Conservation (phyloP, 2,329 filamentous ascomycete species). For the Ophiocordyceps sinensis region DNA sequence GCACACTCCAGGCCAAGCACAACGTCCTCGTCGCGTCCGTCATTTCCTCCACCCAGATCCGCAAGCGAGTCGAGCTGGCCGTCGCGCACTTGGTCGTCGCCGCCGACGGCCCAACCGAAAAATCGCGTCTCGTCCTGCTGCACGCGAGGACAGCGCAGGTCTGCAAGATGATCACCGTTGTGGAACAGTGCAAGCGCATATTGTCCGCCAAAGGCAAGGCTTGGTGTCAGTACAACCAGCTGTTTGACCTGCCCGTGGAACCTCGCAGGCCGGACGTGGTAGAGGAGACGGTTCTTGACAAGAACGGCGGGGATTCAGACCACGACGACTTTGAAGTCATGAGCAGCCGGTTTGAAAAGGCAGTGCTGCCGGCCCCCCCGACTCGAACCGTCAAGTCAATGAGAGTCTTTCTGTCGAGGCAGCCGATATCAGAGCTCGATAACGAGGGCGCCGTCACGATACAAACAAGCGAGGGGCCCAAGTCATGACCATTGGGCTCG, state of each 20-base stretch:
- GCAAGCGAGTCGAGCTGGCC: slow-evolving; percentile 33
- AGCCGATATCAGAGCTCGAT: slow-evolving; percentile 38
- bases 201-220: slow-evolving; percentile 29
- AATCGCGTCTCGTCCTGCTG: slow-evolving; percentile 27
- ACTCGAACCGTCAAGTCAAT: slow-evolving; percentile 36
- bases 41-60: slow-evolving; percentile 45
- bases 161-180: slow-evolving; percentile 53
- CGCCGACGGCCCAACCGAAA: slow-evolving; percentile 13
- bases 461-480: slow-evolving; percentile 27
- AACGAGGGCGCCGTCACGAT: slow-evolving; percentile 28
- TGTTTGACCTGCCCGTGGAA: slow-evolving; percentile 30
- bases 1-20: slow-evolving; percentile 29
- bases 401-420: slow-evolving; percentile 43
- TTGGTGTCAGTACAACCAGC: slow-evolving; percentile 44
- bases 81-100: slow-evolving; percentile 20
- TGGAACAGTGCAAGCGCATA: slow-evolving; percentile 49
- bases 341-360: slow-evolving; percentile 40
- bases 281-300: slow-evolving; percentile 27
- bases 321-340: slow-evolving; percentile 42
- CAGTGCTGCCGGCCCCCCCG: slow-evolving; percentile 30
- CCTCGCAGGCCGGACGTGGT: slow-evolving; percentile 18
- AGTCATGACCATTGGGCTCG: neutral
- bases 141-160: slow-evolving; percentile 36
- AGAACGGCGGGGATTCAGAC: slow-evolving; percentile 11
- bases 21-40: slow-evolving; percentile 38